These are phyloP conservation scores for Tolypocladium inflatum DNA, from an alignment of 2,329 filamentous ascomycete species.

Conservation along the genomic window DNA sequence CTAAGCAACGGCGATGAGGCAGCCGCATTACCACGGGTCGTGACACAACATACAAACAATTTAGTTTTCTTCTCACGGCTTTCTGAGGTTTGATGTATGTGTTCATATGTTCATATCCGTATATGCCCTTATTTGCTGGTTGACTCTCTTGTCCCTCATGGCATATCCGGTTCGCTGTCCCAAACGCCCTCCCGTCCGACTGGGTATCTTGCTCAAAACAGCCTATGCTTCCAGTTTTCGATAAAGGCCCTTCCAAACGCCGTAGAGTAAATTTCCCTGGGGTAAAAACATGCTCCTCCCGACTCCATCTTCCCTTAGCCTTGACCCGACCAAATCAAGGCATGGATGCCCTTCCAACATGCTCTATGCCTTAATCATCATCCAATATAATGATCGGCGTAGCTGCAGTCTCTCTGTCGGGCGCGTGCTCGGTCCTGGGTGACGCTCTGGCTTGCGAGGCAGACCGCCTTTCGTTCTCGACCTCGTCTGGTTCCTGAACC, in stretches of 20 bases:
- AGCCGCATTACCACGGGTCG: too few species aligned
- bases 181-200: background rate
- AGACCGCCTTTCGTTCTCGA: conserved; percentile 8
- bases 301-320: background rate
- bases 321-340: background rate
- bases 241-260: background rate
- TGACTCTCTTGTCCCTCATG: background rate
- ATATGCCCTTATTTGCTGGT: background rate
- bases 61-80: background rate
- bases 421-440: background rate
- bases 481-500: conserved; percentile 19
- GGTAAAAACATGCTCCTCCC: background rate
- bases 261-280: too few species aligned
- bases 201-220: background rate
- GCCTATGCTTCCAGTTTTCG: background rate
- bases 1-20: too few species aligned
- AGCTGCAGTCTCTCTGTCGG: background rate
- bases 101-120: background rate
- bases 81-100: too few species aligned
- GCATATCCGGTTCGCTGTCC: background rate
- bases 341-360: conserved; percentile 16
- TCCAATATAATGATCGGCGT: background rate
- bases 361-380: background rate
- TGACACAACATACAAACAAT: background rate
- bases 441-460: background rate